phyloP scores from a whole-genome alignment of 1,284 basidiomycete genomes.

The Apiotrichum montevideense region DNA sequence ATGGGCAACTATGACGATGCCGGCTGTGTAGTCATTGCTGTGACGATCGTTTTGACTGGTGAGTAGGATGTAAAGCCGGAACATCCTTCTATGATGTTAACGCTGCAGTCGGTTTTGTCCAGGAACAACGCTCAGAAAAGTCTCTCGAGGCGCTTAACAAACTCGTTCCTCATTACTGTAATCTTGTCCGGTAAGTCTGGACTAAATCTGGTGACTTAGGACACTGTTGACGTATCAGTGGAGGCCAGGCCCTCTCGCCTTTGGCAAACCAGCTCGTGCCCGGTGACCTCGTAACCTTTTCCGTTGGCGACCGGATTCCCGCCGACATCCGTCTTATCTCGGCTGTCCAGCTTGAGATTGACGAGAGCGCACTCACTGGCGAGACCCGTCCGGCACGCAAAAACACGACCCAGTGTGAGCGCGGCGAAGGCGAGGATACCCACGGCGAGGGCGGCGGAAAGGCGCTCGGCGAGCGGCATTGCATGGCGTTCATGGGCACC shows the following conservation, averaged over 20 bases:
- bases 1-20: conserved; percentile 95
- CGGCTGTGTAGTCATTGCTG: conserved; percentile 85
- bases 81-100: conserved; percentile 2
- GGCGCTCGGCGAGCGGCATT: too few relatives aligned
- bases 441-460: conserved; percentile 7
- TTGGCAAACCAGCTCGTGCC: conserved; percentile 93
- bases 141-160: conserved; percentile 91
- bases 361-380: conserved; percentile 91
- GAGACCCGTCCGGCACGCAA: conserved; percentile 81
- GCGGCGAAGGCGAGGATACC: conserved; percentile 38
- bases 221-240: too few relatives aligned
- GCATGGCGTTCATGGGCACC: conserved; percentile 95
- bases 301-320: conserved; percentile 83
- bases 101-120: conserved; percentile 78
- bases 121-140: conserved; percentile 91
- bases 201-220: conserved; percentile 19
- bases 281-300: conserved; percentile 84
- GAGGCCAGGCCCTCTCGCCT: conserved; percentile 65
- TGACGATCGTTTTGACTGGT: conserved; percentile 89
- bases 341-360: conserved; percentile 80
- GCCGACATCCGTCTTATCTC: conserved; percentile 80
- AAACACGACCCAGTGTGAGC: conserved; percentile 54
- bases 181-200: conserved; percentile 63
- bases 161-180: conserved; percentile 92
- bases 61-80: conserved; percentile 24